These are phyloP conservation scores for Alternaria alternata DNA, from an alignment of 2,329 filamentous ascomycete genomes.

Conservation along the genomic window DNA sequence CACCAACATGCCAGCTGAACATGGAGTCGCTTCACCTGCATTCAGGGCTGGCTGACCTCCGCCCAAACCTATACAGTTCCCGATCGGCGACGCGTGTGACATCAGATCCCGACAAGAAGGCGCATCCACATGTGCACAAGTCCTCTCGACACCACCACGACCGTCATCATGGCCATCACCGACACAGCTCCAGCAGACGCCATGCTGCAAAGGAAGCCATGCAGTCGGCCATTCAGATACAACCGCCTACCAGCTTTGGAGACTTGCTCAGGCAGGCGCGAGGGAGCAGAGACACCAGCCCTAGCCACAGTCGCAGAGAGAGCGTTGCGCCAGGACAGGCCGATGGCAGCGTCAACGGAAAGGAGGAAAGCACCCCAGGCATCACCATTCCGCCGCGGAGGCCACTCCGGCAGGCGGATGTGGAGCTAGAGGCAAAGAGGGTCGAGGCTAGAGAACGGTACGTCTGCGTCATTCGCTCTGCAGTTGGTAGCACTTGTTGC, in stretches of 20 bases:
- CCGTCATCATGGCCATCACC: slow-evolving; percentile 39
- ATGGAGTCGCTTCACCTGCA: slow-evolving; percentile 35
- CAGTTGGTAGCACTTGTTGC: not conserved
- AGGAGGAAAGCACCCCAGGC: slow-evolving; percentile 17
- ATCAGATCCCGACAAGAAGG: slow-evolving; percentile 38
- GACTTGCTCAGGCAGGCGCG: slow-evolving; percentile 51
- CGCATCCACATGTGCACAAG: slow-evolving; percentile 34
- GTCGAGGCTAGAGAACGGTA: slow-evolving; percentile 51
- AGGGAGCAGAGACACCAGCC: slow-evolving; percentile 41
- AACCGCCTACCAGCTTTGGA: slow-evolving; percentile 56
- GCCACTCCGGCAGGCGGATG: slow-evolving; percentile 50
- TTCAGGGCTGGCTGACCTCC: slow-evolving; percentile 28
- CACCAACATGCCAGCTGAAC: slow-evolving; percentile 23
- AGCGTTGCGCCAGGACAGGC: slow-evolving; percentile 31
- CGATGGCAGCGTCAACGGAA: slow-evolving; percentile 15
- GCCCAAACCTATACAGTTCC: slow-evolving; percentile 34
- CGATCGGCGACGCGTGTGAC: slow-evolving; percentile 35
- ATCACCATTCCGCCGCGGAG: slow-evolving; percentile 29
- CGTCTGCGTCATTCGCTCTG: slow-evolving; percentile 18
- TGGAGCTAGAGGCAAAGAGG: slow-evolving; percentile 47
- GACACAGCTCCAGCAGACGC: slow-evolving; percentile 40
- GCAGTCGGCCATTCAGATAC: slow-evolving; percentile 55
- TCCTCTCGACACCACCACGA: slow-evolving; percentile 38
- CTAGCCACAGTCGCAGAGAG: slow-evolving; percentile 40
- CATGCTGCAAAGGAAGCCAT: slow-evolving; percentile 54